phyloP scores from a whole-genome alignment of 768 basidiomycete species.

The Suillus ampliporus region DNA sequence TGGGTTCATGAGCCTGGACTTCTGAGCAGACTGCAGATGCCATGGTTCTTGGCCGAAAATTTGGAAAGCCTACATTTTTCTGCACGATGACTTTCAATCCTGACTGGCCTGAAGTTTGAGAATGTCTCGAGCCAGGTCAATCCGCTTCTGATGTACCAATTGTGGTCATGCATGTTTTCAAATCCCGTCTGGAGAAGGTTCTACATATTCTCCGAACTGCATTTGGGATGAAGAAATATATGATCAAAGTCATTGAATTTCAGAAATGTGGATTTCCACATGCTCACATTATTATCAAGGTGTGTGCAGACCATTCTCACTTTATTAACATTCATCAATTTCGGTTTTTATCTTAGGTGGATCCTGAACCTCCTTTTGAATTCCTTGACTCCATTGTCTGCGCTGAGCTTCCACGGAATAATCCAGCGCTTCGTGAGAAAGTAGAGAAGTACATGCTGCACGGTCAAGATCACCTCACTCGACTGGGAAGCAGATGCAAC shows the following conservation, averaged over 20 bases:
- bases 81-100: conserved; percentile 49
- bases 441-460: too few species aligned
- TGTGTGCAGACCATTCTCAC: not conserved
- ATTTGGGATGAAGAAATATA: conserved; percentile 37
- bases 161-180: conserved; percentile 44
- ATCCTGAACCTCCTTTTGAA: too few species aligned
- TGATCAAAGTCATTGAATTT: conserved; percentile 45
- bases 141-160: conserved; percentile 40
- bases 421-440: too few species aligned
- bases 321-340: too few species aligned
- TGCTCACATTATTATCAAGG: conserved; percentile 46
- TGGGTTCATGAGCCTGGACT: conserved; percentile 49
- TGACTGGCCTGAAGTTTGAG: conserved; percentile 45
- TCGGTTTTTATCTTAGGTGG: too few species aligned
- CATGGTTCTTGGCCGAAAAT: conserved; percentile 36
- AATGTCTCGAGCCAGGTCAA: conserved; percentile 40
- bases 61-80: conserved; percentile 42
- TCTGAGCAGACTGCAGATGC: conserved; percentile 46
- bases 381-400: too few species aligned
- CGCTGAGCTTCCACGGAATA: too few species aligned
- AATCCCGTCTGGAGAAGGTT: conserved; percentile 34
- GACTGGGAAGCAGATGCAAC: too few species aligned
- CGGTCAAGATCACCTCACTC: too few species aligned
- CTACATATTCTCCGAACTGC: conserved; percentile 31
- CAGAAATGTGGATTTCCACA: conserved; percentile 50